Base-by-base conservation (phyloP, 805 yeast genomes). In the Cyberlindnera amylophila region DNA sequence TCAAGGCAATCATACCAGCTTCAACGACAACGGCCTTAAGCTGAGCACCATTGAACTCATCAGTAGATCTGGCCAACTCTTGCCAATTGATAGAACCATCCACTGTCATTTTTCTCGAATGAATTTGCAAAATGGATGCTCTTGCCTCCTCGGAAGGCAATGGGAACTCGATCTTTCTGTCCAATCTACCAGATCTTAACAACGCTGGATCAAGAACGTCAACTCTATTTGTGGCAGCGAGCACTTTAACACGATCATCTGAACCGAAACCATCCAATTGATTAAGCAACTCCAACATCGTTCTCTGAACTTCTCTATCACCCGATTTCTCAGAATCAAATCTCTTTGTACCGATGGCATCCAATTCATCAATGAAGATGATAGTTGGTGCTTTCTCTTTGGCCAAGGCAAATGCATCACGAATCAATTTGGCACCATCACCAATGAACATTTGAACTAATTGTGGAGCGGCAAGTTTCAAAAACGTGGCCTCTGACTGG, bases 1-100 rank as follows among this genome's bases (percentile, higher is more conserved):
- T 81, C 61, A 93, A 74, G 2, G 99, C 99, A 67, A 93, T 93
- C 99, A 93, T 93, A 61, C 99, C 99, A 6, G 99, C 99, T 66
- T 93, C 99, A 17, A 93, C 99, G 7, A 97, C 90, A 33, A 93
- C 99, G 2, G 99, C 99, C 70, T 93, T 93, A 63, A 93, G 74
- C 68, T 93, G 99, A 1, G 99, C 99, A 62, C 99, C 99, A 61
- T 93, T 93, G 66, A 93, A 93, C 67, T 93, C 99, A 65, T 93
- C 99, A 0, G 99, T 93, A 7, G 96, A 86, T 63, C 99, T 79
- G 4, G 99, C 98, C 62, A 93, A 77, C 70, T 93, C 99, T 65
- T 89, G 86, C 99, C 99, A 93, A 69, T 93, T 93, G 50, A 93
- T 89, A 31, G 86, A 81, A 46, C 79, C 83, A 63, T 88, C 96